A percentile compares a stretch with the other conserved stretches of the same genome.
phyloP scores from a whole-genome alignment of 2,329 filamentous ascomycete genomes.

The Dactylella cylindrospora region DNA sequence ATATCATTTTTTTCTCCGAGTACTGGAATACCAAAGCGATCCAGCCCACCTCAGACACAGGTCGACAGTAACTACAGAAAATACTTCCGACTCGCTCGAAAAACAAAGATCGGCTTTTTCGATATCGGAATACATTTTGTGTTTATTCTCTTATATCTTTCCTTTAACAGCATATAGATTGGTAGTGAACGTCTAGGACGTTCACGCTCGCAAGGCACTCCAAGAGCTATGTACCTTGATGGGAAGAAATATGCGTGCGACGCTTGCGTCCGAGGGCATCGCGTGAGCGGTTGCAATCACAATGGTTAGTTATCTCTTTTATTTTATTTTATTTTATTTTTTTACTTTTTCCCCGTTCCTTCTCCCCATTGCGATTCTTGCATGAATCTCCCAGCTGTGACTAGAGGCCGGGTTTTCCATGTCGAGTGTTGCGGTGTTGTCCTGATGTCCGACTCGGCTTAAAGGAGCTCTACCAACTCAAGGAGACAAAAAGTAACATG shows the following conservation, averaged over 20 bases:
- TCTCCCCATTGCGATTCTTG: background rate
- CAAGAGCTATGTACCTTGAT: conserved; percentile 71
- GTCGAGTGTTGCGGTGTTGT: conserved; percentile 5
- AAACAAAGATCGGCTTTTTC: conserved; percentile 37
- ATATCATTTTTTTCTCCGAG: conserved; percentile 19
- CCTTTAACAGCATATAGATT: conserved; percentile 42
- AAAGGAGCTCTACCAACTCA: conserved; percentile 40
- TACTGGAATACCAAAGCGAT: conserved; percentile 44
- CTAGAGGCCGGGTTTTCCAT: background rate
- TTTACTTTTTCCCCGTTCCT: conserved; percentile 26
- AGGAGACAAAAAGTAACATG: conserved; percentile 47
- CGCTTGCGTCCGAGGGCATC: conserved; percentile 95
- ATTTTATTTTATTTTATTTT: conserved; percentile 26
- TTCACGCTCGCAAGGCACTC: conserved; percentile 48
- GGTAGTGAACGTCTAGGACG: conserved; percentile 43
- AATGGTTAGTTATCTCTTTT: conserved; percentile 67
- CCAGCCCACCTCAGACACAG: conserved; percentile 34
- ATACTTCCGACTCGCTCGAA: conserved; percentile 34
- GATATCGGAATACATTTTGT: conserved; percentile 39
- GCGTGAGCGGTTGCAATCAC: conserved; percentile 98
- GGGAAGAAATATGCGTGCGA: conserved; percentile 98
- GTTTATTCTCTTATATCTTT: conserved; percentile 48
- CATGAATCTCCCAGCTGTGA: background rate
- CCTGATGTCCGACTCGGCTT: conserved; percentile 29
- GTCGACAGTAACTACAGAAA: conserved; percentile 44